Conservation (phyloP, 306 rosid genomes). For the Sindora glabra region DNA sequence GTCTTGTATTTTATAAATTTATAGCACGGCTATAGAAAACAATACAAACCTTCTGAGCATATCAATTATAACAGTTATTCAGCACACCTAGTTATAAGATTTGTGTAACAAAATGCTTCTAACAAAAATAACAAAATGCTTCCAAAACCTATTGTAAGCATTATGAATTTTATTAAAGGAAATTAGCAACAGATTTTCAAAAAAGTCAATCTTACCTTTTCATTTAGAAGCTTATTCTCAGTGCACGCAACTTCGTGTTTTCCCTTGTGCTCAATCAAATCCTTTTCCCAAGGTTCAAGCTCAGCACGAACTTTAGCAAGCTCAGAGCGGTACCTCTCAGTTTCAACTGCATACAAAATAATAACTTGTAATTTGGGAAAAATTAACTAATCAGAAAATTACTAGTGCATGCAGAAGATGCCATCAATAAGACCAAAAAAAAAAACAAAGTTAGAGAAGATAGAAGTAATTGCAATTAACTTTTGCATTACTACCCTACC, state of each 20-base stretch:
- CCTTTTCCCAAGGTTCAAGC: conserved; percentile 93
- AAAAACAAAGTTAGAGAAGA: not conserved
- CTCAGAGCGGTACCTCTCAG: conserved; percentile 69
- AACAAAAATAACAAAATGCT: too few relatives aligned
- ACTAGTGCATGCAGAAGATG: not conserved
- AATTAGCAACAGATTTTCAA: not conserved
- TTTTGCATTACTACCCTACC: too few relatives aligned
- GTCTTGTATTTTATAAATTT: too few relatives aligned
- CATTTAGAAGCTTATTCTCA: conserved; percentile 67
- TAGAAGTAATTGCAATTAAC: not conserved
- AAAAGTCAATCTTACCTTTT: conserved; percentile 54
- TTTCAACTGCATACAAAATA: conserved; percentile 61
- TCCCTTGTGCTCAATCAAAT: conserved; percentile 86
- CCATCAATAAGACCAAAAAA: not conserved
- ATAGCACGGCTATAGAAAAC: too few relatives aligned
- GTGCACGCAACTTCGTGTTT: conserved; percentile 75
- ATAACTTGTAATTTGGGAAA: conserved; percentile 3
- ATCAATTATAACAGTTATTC: too few relatives aligned
- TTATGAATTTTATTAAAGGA: not conserved
- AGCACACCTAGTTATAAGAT: too few relatives aligned
- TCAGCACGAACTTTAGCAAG: conserved; percentile 79
- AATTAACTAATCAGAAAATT: not conserved
- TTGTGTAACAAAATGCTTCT: too few relatives aligned
- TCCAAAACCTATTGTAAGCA: too few relatives aligned
- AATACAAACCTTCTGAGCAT: too few relatives aligned